phyloP scores from a whole-genome alignment of 2,329 filamentous ascomycete species.

The Uncinocarpus reesii region DNA sequence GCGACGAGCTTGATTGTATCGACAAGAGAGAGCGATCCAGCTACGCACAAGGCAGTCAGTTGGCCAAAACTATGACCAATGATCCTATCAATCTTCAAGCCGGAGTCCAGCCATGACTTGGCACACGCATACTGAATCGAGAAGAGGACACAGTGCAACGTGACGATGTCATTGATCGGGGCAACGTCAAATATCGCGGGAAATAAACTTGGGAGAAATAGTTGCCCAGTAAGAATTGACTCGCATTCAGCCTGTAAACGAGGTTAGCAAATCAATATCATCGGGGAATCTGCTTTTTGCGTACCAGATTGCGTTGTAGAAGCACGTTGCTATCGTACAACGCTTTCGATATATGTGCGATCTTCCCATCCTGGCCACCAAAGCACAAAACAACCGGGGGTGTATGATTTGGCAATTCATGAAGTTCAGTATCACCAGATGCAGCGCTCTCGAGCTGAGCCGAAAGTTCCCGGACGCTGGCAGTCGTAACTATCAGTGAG shows the following conservation, averaged over 20 bases:
- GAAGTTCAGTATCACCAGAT: neutral
- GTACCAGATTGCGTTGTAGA: constrained; percentile 26
- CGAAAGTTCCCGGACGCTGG: neutral
- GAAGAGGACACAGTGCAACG: constrained; percentile 32
- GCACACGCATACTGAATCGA: constrained; percentile 32
- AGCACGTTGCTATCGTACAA: constrained; percentile 1
- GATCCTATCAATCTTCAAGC: constrained; percentile 25
- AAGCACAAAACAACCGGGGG: neutral
- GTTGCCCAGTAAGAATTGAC: too few relatives aligned
- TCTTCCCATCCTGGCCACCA: neutral
- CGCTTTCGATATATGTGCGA: constrained; percentile 22
- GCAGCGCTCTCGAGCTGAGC: neutral
- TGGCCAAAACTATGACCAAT: constrained; percentile 34
- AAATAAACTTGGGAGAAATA: neutral
- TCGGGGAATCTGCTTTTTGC: too few relatives aligned
- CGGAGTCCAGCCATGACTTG: constrained; percentile 31
- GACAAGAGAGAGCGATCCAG: constrained; percentile 23
- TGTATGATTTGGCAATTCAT: constrained; percentile 22
- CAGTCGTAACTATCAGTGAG: constrained; percentile 10
- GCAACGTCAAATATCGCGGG: neutral
- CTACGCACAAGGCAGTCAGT: constrained; percentile 27
- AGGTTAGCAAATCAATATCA: neutral
- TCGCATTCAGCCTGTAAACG: neutral
- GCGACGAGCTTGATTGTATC: constrained; percentile 25
- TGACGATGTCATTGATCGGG: constrained; percentile 24